Evolutionary conservation across 305 asterid genomes (phyloP), one percentile per base, ranked within the genome.

Genomic region (Withania somnifera): DNA sequence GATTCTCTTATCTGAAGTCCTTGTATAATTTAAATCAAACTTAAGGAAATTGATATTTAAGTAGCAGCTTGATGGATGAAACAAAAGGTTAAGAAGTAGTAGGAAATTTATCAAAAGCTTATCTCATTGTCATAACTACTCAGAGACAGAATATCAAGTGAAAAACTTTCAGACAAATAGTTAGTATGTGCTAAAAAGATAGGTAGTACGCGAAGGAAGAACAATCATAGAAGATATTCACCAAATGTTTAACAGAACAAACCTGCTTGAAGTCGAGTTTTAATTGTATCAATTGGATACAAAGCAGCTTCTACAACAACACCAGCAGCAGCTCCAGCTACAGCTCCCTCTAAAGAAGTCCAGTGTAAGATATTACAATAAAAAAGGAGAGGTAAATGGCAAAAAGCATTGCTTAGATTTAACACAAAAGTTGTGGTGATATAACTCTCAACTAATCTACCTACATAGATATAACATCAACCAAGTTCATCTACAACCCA

Each of bases 261-360:
- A 91, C 95, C 94, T 87, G 91, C 95, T 88, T 91, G 97, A 42
- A 92, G 82, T 61, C 97, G 89, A 78, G 97, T 92, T 86, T 92
- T 92, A 78, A 92, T 92, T 60, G 97, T 92, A 85, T 92, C 97
- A 83, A 90, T 88, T 28, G 94, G 97, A 83, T 92, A 92, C 51
- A 92, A 83, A 85, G 78, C 90, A 83, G 92, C 32, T 85, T 92
- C 97, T 32, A 89, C 97, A 85, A 92, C 87, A n/a, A 85, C 87
- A 69, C 97, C 97, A 87, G 97, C 94, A 78, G 92, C 87, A 81
- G 91, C 94, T 82, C 97, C 97, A 63, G 93, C 90, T 47, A 92
- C 80, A 82, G 93, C 94, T 84, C 94, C 88, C 87, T 92, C 97
- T 92, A 86, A 40, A 84, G 76, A 52, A 67, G 64, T 42, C 73